Evolutionary conservation across 257 asterid genomes (phyloP).

Genomic region (Nicotiana tomentosiformis): DNA sequence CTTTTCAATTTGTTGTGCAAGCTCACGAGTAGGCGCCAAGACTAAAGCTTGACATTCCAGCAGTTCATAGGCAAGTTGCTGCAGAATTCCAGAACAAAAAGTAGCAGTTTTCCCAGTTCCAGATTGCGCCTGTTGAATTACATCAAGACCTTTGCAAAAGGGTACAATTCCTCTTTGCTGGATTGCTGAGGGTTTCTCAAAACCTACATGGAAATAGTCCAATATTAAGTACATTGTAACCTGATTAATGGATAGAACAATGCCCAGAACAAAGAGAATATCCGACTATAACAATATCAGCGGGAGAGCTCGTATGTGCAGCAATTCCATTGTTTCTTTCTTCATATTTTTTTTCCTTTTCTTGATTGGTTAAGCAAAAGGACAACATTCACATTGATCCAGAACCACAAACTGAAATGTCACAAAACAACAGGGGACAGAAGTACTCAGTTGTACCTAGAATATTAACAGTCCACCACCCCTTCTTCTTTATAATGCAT

Average conservation of each 20-base stretch:
- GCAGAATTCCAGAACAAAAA: conserved; percentile 18
- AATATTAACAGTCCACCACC: background rate
- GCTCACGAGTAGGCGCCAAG: conserved; percentile 21
- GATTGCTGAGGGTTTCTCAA: conserved; percentile 21
- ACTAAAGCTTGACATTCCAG: conserved; percentile 15
- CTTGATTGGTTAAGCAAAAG: background rate
- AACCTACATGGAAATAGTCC: conserved; percentile 10
- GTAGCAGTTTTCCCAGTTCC: conserved; percentile 20
- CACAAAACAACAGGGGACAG: background rate
- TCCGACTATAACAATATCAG: background rate
- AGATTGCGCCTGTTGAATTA: conserved; percentile 19
- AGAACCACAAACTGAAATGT: background rate
- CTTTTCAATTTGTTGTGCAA: conserved; percentile 18
- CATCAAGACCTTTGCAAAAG: conserved; percentile 15
- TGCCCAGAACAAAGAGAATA: background rate
- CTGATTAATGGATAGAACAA: background rate
- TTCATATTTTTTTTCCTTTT: background rate
- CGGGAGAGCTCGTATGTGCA: background rate
- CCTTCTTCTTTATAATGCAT: background rate
- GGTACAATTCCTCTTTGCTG: conserved; percentile 21
- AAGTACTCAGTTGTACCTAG: background rate
- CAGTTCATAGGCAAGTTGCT: conserved; percentile 9
- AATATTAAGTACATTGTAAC: background rate
- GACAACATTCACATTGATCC: background rate
- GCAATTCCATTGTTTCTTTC: background rate